These are phyloP conservation scores for Talaromyces pinophilus DNA, from an alignment of 2,329 filamentous ascomycete genomes.

Conservation along the genomic window DNA sequence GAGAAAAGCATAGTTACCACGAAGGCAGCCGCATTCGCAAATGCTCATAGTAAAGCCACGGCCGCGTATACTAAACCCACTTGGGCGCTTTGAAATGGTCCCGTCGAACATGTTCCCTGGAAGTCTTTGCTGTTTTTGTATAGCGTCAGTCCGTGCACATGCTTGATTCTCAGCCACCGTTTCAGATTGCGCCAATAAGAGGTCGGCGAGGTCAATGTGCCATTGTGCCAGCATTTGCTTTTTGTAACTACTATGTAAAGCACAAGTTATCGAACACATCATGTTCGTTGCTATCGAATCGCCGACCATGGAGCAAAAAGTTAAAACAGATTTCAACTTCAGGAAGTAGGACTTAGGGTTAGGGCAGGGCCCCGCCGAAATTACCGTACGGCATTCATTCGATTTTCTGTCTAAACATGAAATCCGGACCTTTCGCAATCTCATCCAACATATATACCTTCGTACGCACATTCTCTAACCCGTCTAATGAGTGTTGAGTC, in stretches of 20 bases:
- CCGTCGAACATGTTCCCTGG: background rate
- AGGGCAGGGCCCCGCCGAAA: background rate
- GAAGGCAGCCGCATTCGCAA: background rate
- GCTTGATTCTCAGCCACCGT: background rate
- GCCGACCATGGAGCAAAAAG: background rate
- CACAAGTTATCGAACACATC: background rate
- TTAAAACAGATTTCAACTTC: background rate
- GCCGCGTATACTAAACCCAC: slow-evolving; percentile 5
- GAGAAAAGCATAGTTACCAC: background rate
- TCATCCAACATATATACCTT: background rate
- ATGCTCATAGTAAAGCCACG: background rate
- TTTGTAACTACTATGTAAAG: background rate
- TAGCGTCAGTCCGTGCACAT: slow-evolving; percentile 4
- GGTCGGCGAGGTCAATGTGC: background rate
- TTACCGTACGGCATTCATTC: background rate
- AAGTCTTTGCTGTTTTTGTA: background rate
- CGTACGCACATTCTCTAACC: background rate
- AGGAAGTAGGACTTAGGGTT: background rate
- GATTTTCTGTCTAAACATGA: background rate
- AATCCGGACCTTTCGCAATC: background rate
- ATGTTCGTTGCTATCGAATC: background rate
- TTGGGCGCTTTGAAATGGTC: background rate
- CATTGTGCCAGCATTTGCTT: background rate
- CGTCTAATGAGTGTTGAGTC: background rate
- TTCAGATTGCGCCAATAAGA: background rate